Percentiles rank a stretch among this genome's conserved stretches.
Conservation (phyloP, 1,284 basidiomycete species). For the Mycena citricolor region DNA sequence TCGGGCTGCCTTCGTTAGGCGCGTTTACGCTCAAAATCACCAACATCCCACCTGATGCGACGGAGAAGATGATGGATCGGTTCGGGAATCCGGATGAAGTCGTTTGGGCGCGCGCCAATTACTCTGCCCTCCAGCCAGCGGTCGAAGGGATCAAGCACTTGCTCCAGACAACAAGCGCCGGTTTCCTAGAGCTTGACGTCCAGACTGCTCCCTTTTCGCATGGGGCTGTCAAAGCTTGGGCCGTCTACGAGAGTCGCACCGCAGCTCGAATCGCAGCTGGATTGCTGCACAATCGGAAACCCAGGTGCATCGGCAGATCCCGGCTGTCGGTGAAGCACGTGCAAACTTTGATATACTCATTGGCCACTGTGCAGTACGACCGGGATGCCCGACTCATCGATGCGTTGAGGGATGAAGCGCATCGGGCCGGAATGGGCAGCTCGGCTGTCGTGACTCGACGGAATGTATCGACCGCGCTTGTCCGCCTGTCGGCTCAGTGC, state of each 20-base stretch:
- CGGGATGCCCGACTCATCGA: constrained; percentile 40
- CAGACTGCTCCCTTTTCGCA: constrained; percentile 50
- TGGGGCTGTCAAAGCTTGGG: constrained; percentile 52
- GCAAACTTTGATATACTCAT: constrained; percentile 43
- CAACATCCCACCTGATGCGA: constrained; percentile 48
- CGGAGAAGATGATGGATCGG: constrained; percentile 39
- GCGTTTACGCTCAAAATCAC: constrained; percentile 55
- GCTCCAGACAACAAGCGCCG: constrained; percentile 40
- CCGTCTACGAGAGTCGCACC: constrained; percentile 45
- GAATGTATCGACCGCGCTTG: constrained; percentile 1
- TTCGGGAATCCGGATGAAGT: constrained; percentile 49
- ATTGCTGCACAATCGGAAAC: constrained; percentile 44
- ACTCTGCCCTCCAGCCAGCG: constrained; percentile 40
- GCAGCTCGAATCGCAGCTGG: constrained; percentile 51
- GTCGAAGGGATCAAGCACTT: constrained; percentile 39
- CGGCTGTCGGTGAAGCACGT: constrained; percentile 50
- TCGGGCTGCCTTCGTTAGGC: constrained; percentile 56
- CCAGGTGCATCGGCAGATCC: constrained; percentile 42
- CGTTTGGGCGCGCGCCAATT: constrained; percentile 53
- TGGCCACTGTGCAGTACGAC: constrained; percentile 39
- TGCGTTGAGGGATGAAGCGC: constrained; percentile 26
- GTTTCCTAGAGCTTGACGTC: constrained; percentile 45
- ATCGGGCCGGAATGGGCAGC: neutral
- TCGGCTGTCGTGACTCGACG: constrained; percentile 1
- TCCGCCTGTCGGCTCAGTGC: constrained; percentile 29